Base-by-base conservation (phyloP, 768 basidiomycete species). In the Russula vinacea region DNA sequence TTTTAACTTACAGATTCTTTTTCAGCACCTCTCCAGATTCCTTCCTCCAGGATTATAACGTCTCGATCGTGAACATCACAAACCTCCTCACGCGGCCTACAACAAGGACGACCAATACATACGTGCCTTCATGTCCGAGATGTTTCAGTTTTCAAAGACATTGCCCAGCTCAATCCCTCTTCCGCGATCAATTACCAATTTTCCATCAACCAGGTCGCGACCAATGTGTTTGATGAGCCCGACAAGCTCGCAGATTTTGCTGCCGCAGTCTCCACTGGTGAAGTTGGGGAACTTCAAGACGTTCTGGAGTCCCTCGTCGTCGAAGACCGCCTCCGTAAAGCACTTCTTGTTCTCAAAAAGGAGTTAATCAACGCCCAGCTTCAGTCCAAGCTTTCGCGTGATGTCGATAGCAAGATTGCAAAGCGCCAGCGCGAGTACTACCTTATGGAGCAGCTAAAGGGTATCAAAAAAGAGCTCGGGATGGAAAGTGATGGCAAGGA, bases 161-260 rank as follows among this genome's bases (percentile, higher is more conserved):
- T 98, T 64, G 95, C 95, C 0, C 92, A 95, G 74, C 83, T 98
- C 49, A 96, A 97, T 75, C 94, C 94, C 85, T 98, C 68, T 98
- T 98, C 87, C 90, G 95, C 49, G 96, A 98, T 78, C 95, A 98
- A 96, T 98, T 69, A 94, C 94, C 67, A 94, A 93, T 74, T 97
- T 75, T 90, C 90, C 17, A 94, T 96, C 75, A 89, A 90, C 73
- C 93, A 96, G 73, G 85, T 92, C 60, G 89, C 94, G 2, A 83
- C 89, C 10, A 97, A 94, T 76, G 90, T 97, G 60, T 98, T 98
- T 70, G 94, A 98, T 71, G 95, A 98, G 71, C 96, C 96, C 0
- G 94, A 97, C 74, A 94, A 94, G 73, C 85, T 98, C 29, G 96
- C 95, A 0, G 97, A 99, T 73, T 96, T 98, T 68, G 94, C 96